phyloP scores from a whole-genome alignment of 2,329 filamentous ascomycete genomes.

The Phialophora tarda region DNA sequence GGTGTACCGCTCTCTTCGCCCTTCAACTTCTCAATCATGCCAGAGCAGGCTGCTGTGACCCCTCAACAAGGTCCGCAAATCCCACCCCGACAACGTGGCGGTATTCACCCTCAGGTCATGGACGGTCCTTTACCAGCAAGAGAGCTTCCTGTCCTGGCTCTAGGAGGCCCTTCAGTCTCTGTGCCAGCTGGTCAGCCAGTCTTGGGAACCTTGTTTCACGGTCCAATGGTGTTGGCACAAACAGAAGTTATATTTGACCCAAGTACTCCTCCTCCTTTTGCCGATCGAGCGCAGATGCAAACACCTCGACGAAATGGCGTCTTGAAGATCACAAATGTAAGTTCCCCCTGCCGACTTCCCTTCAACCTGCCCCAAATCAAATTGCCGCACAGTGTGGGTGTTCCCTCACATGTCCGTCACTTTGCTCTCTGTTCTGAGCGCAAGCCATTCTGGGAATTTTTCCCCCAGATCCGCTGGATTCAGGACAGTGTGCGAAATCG shows the following conservation, averaged over 20 bases:
- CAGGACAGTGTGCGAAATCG: neutral
- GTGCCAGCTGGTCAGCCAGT: neutral
- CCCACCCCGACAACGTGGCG: neutral
- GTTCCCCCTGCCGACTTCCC: conserved; percentile 21
- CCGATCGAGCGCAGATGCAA: conserved; percentile 32
- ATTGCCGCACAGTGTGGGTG: neutral
- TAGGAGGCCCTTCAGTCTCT: neutral
- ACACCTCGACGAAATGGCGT: conserved; percentile 41
- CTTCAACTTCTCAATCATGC: neutral
- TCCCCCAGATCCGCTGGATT: neutral
- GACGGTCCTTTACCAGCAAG: neutral
- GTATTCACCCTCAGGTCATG: neutral
- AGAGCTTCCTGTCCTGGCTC: neutral
- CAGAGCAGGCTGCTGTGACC: neutral
- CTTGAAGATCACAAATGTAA: conserved; percentile 45
- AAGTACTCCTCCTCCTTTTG: conserved; percentile 37
- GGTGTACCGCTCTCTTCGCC: neutral
- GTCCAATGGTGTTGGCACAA: neutral
- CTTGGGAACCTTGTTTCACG: neutral
- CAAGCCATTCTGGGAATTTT: neutral
- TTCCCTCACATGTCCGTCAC: conserved; percentile 1
- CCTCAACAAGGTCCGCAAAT: neutral
- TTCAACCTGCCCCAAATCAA: neutral
- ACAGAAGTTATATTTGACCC: conserved; percentile 26
- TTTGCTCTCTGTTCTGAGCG: neutral